Evolutionary conservation across 2,329 filamentous ascomycete genomes (phyloP).

Genomic region (Trichoderma simmonsii): DNA sequence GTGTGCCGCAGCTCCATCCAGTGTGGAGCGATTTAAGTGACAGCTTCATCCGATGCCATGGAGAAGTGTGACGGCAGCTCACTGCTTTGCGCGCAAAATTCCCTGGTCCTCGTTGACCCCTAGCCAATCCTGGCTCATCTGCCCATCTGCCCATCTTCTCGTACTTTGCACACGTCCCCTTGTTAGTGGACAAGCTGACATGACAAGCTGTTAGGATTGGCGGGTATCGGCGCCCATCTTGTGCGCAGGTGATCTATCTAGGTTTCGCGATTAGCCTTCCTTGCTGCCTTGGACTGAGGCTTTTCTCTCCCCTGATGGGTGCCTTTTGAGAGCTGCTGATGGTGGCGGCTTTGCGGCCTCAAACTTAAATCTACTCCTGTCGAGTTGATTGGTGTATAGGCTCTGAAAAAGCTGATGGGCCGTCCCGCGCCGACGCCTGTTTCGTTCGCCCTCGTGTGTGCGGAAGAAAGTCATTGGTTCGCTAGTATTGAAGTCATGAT

Average conservation of each 20-base stretch:
- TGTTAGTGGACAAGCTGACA: constrained; percentile 3
- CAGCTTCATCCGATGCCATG: constrained; percentile 1
- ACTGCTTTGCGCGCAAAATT: background rate
- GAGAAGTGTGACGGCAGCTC: constrained; percentile 6
- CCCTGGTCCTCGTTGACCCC: background rate
- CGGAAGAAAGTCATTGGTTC: background rate
- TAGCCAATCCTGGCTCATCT: background rate
- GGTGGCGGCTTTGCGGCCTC: background rate
- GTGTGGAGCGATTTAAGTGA: constrained; percentile 1
- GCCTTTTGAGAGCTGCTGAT: background rate
- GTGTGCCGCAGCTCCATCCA: background rate
- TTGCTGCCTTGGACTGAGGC: background rate
- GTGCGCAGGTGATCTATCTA: background rate
- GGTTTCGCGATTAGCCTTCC: background rate
- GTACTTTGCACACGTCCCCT: background rate
- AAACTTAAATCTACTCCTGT: background rate
- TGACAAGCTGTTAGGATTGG: background rate
- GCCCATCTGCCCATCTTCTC: background rate
- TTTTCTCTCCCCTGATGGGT: background rate
- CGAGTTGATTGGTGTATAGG: background rate
- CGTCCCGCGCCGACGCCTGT: constrained; percentile 10
- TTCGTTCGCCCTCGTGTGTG: background rate
- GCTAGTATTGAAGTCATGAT: background rate
- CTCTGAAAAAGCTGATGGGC: background rate
- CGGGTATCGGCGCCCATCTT: constrained; percentile 1